These are phyloP conservation scores for Neofusicoccum kwambonambiense DNA, from an alignment of 2,329 filamentous ascomycete species.

Conservation along the genomic window DNA sequence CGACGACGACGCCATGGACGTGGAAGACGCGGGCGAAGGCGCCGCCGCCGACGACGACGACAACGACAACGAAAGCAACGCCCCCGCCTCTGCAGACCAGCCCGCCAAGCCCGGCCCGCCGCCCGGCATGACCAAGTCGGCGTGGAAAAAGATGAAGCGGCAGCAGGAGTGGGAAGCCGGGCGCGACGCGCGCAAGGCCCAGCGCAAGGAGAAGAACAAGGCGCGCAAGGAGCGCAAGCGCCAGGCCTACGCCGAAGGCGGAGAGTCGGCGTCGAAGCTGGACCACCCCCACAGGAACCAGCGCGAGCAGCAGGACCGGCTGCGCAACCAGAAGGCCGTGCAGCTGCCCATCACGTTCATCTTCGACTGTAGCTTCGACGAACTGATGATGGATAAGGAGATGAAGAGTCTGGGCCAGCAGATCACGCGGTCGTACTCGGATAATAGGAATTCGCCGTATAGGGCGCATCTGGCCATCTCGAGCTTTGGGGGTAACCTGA, in stretches of 20 bases:
- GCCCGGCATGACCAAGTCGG: slow-evolving; percentile 68
- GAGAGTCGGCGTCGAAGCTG: slow-evolving; percentile 24
- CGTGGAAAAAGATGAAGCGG: slow-evolving; percentile 74
- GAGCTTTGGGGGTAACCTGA: slow-evolving; percentile 72
- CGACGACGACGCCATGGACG: slow-evolving; percentile 8
- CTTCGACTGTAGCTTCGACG: slow-evolving; percentile 89
- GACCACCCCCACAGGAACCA: slow-evolving; percentile 20
- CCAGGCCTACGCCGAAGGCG: slow-evolving; percentile 33
- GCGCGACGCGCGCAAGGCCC: slow-evolving; percentile 57
- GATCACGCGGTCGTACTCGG: slow-evolving; percentile 83
- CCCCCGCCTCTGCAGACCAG: neutral
- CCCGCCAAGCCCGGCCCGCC: slow-evolving; percentile 13
- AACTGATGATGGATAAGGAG: slow-evolving; percentile 85
- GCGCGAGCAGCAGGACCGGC: slow-evolving; percentile 22
- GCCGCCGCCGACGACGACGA: slow-evolving; percentile 4
- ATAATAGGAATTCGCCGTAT: slow-evolving; percentile 70
- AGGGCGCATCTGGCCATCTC: slow-evolving; percentile 73
- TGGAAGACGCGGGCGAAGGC: slow-evolving; percentile 12
- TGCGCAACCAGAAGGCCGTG: slow-evolving; percentile 39
- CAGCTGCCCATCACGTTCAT: slow-evolving; percentile 77
- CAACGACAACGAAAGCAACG: neutral
- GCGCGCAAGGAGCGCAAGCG: slow-evolving; percentile 54
- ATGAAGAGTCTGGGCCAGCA: slow-evolving; percentile 78
- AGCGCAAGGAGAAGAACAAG: slow-evolving; percentile 56
- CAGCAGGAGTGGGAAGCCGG: slow-evolving; percentile 74